Evolutionary conservation across 2,329 filamentous ascomycete genomes (phyloP).

Genomic region (Alternaria brassicae): DNA sequence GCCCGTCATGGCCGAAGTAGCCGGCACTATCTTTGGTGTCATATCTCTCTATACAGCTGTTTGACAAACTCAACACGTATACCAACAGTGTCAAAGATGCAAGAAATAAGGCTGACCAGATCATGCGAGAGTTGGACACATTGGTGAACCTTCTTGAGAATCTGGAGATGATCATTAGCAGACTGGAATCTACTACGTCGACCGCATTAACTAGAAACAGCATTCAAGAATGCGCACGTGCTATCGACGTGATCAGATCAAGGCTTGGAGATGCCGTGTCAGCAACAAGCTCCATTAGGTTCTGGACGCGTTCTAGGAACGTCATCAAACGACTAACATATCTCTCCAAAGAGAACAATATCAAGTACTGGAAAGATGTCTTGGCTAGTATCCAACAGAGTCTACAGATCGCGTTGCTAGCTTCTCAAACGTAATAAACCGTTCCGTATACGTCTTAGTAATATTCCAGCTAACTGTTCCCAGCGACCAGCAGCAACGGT

Average conservation of each 20-base stretch:
- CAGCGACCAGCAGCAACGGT: background rate
- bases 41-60: background rate
- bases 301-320: background rate
- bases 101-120: background rate
- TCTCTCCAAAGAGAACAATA: background rate
- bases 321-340: background rate
- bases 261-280: background rate
- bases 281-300: background rate
- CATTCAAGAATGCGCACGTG: background rate
- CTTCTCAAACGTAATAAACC: background rate
- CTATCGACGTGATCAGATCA: background rate
- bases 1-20: conserved; percentile 3
- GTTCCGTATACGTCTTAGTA: background rate
- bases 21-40: background rate
- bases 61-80: background rate
- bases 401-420: background rate
- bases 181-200: background rate
- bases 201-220: background rate
- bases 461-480: background rate
- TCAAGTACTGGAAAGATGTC: background rate
- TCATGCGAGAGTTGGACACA: background rate
- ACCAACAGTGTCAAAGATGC: background rate
- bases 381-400: background rate
- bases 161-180: background rate
- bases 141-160: background rate